A percentile compares a stretch with the other conserved stretches of the same genome.
Evolutionary conservation across 768 basidiomycete genomes (phyloP).

Genomic region (Boletus eberwhitei): DNA sequence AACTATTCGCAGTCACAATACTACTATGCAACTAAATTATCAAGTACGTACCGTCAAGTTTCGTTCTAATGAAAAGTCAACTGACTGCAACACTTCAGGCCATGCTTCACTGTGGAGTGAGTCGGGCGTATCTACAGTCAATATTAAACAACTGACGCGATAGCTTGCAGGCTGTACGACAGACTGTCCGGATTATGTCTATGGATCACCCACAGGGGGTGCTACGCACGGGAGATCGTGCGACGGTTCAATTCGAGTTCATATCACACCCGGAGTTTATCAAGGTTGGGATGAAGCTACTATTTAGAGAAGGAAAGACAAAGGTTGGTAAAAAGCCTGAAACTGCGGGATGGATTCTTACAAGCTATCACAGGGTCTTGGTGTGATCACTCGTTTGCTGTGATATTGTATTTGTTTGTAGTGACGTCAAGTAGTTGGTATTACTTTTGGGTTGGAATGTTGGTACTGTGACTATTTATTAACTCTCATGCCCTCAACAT

Average conservation of each 20-base stretch:
- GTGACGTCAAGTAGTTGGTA: conserved; percentile 18
- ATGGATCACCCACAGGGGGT: conserved; percentile 90
- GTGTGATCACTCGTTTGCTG: conserved; percentile 67
- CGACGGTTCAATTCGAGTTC: conserved; percentile 93
- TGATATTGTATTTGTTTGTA: conserved; percentile 27
- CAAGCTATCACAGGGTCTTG: conserved; percentile 54
- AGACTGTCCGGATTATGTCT: conserved; percentile 86
- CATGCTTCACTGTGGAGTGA: conserved; percentile 89
- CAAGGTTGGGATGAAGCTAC: conserved; percentile 88
- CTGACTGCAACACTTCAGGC: conserved; percentile 42
- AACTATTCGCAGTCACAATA: conserved; percentile 64
- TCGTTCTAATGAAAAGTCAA: background rate
- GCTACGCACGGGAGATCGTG: conserved; percentile 91
- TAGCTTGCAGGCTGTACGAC: conserved; percentile 69
- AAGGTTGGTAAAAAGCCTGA: conserved; percentile 51
- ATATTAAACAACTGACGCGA: conserved; percentile 1
- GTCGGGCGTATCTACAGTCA: conserved; percentile 19
- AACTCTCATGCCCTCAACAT: conserved; percentile 20
- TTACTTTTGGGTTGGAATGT: conserved; percentile 17
- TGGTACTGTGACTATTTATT: conserved; percentile 7
- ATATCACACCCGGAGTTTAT: conserved; percentile 89
- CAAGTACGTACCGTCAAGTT: conserved; percentile 50
- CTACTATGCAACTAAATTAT: conserved; percentile 89
- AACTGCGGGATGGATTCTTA: conserved; percentile 9
- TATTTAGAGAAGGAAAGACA: conserved; percentile 95